Evolutionary conservation across 306 rosid genomes (phyloP), one percentile per base, ranked within the genome.

Genomic region (Amphicarpaea edgeworthii): DNA sequence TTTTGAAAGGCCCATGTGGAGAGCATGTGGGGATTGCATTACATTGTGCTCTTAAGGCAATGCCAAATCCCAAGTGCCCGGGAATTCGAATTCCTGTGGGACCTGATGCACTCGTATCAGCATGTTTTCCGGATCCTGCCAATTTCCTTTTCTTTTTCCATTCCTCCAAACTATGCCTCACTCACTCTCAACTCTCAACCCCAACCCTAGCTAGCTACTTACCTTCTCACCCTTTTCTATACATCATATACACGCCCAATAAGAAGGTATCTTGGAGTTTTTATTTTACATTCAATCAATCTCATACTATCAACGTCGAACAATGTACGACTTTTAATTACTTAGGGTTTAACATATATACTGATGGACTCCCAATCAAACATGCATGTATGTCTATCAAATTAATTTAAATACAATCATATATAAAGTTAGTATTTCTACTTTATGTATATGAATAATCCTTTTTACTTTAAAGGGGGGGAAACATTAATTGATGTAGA

Each of bases 51-150:
- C 72, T 77, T 57, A 70, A 76, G 76, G 70, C 80, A 81, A 82
- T 78, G 82, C 87, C 77, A 75, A 76, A 76, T 58, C 73, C 79
- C 84, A 80, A 78, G 75, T 83, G 88, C 85, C 89, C 87, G 74
- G 80, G 79, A 83, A 82, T 85, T 82, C 47, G 68, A 85, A 87
- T 83, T 82, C 54, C 41, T 42, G 72, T 84, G 86, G 96, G 96
- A 47, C 93, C 91, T 77, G 24, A 77, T 7, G 23, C 61, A 77
- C 70, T 83, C 74, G 20, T 73, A 57, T 77, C 73, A 58, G 43
- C 93, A 86, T 82, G 89, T 92, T 92, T 88, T 85, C 66, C 87
- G 96, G 97, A 92, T 86, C 92, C 82, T 78, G 91, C 93, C 86
- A 86, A 77, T 70, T 80, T 74, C 43, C 79, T 28, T 8, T 53